These are phyloP conservation scores for Podospora pseudopauciseta DNA, from an alignment of 495 filamentous ascomycete genomes.

Conservation along the genomic window DNA sequence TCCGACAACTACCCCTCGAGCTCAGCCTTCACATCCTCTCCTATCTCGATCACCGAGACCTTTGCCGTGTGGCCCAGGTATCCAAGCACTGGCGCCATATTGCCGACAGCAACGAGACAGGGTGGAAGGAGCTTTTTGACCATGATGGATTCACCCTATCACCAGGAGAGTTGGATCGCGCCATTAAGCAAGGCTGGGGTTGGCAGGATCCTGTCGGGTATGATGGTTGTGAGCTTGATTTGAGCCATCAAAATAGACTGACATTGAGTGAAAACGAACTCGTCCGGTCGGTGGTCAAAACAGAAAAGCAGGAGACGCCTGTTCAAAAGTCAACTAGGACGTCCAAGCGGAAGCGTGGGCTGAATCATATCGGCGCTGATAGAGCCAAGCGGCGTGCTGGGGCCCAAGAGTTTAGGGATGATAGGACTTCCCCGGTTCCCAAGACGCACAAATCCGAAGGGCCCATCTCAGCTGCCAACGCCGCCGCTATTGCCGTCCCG, in stretches of 20 bases:
- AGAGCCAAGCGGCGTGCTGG: constrained; percentile 52
- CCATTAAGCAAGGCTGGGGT: constrained; percentile 95
- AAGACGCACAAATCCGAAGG: constrained; percentile 61
- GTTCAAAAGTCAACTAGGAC: constrained; percentile 26
- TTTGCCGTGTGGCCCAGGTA: constrained; percentile 89
- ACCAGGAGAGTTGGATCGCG: constrained; percentile 77
- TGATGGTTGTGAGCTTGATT: constrained; percentile 75
- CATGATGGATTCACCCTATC: constrained; percentile 74
- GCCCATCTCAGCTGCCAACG: constrained; percentile 78
- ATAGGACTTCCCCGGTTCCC: constrained; percentile 32
- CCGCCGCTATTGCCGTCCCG: constrained; percentile 74
- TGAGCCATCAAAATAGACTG: constrained; percentile 52
- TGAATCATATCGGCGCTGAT: constrained; percentile 42
- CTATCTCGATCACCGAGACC: constrained; percentile 79
- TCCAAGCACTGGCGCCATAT: constrained; percentile 91
- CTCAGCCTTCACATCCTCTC: constrained; percentile 82
- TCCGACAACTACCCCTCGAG: constrained; percentile 77
- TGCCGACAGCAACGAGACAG: constrained; percentile 86
- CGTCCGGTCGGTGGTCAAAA: constrained; percentile 34
- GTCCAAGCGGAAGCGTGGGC: constrained; percentile 43
- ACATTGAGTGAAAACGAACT: constrained; percentile 50
- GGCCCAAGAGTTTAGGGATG: constrained; percentile 39
- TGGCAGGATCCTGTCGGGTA: constrained; percentile 83
- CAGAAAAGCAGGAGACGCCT: constrained; percentile 30
- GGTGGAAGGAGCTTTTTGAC: constrained; percentile 93